Base-by-base conservation (phyloP, 139 green algal species). In the Ettlia oleoabundans region DNA sequence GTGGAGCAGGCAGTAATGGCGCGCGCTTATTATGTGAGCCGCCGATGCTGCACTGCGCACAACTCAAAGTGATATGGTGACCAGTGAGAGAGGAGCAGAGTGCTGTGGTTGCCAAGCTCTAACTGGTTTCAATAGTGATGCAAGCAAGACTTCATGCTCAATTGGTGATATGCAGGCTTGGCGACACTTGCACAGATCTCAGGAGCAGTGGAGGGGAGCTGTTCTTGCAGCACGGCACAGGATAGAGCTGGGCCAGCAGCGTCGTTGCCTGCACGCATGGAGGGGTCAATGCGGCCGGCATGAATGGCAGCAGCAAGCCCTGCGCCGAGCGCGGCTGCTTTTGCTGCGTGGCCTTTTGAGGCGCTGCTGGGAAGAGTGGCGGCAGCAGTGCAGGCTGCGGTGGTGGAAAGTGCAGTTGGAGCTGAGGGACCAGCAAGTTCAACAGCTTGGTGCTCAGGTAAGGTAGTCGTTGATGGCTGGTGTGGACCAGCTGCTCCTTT, bases 361-460 rank as follows among this genome's bases (percentile, higher is more conserved):
- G 32, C 47, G 66, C 10, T 78, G 78, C 78, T 77, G 40, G 43
- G 65, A 40, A 6, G 78, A 83, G 51, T 83, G 78, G 78, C 52
- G 66, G 28, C 55, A 38, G 4, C 38, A 70, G 51, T 24, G 86
- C 26, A 90, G 93, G 71, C 35, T 64, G 76, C 88, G 89, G 18
- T 90, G 88, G 88, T 91, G 91, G 90, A 96, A 95, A 86, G 90
- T 88, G 62, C 89, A 96, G 86, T 61, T 93, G 52, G 66, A 61
- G 28, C 86, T 89, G 38, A 65, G 92, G 7, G 93, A 90, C 76
- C 51, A 41, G 37, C 80, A 92, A 80, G 78, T 92, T 24, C 72
- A 85, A n/a, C 75, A 63, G 62, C 81, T 94, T 67, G 87, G 66
- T 13, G 35, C 30, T 24, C 77, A 74, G 47, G 64, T 35, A 37